Evolutionary conservation across 345 rosid genomes (phyloP).

Genomic region (Salix arbutifolia): DNA sequence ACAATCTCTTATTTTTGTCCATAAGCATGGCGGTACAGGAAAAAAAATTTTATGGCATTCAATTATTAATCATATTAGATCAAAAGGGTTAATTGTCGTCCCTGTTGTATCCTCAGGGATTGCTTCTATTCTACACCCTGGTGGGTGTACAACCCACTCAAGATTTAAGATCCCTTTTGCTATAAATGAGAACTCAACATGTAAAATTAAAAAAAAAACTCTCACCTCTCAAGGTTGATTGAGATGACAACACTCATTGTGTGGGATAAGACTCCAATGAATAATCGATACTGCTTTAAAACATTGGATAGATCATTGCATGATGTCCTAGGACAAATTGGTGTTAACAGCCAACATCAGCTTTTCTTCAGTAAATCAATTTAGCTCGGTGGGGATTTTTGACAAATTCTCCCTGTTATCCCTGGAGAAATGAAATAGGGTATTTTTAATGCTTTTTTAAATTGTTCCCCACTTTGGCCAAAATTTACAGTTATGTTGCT

Average conservation of each 20-base stretch:
- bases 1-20: background rate
- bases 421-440: background rate
- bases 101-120: background rate
- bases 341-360: background rate
- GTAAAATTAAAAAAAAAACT: background rate
- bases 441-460: background rate
- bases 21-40: background rate
- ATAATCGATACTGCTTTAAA: no score
- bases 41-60: slow-evolving; percentile 2
- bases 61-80: background rate
- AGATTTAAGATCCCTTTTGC: background rate
- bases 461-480: background rate
- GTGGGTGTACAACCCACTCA: slow-evolving; percentile 4
- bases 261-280: background rate
- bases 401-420: background rate
- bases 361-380: background rate
- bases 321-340: background rate
- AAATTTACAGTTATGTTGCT: background rate
- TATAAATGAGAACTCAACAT: background rate
- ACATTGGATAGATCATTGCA: background rate
- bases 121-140: background rate
- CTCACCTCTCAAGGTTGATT: background rate
- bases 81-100: background rate
- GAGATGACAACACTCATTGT: background rate
- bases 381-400: background rate